Evolutionary conservation across 108 stramenopile species (phyloP).

Genomic region (Cylindrotheca closterium): DNA sequence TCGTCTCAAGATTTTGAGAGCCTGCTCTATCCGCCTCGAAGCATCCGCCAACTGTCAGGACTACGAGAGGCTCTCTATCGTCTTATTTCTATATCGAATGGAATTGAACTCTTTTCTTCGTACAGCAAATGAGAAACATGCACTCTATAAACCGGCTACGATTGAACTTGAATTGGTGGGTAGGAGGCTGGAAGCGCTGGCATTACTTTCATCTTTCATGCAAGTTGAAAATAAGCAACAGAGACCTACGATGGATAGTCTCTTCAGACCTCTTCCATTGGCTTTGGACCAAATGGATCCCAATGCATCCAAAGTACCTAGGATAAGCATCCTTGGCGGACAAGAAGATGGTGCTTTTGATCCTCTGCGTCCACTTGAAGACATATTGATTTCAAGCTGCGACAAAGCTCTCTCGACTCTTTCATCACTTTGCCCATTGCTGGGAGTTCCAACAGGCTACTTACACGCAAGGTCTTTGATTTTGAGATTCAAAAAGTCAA

Average conservation of each 20-base stretch:
- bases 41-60: constrained; percentile 25
- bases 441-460: constrained; percentile 74
- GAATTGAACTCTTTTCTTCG: constrained; percentile 18
- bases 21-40: constrained; percentile 20
- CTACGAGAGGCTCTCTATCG: constrained; percentile 63
- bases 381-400: constrained; percentile 33
- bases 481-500: constrained; percentile 44
- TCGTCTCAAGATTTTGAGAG: constrained; percentile 13
- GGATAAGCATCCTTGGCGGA: neutral
- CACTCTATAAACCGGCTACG: neutral
- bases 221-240: constrained; percentile 34
- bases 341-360: constrained; percentile 55
- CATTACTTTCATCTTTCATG: constrained; percentile 70
- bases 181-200: constrained; percentile 71
- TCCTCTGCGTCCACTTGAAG: constrained; percentile 61
- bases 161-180: constrained; percentile 61
- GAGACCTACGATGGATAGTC: constrained; percentile 53
- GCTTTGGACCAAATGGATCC: constrained; percentile 22
- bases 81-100: constrained; percentile 56
- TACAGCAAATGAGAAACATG: neutral
- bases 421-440: constrained; percentile 62
- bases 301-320: neutral
- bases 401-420: constrained; percentile 46
- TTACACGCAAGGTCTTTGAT: constrained; percentile 68
- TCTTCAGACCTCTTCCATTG: constrained; percentile 63